Conservation (phyloP, 2,329 filamentous ascomycete genomes). For the Gaeumannomyces tritici region DNA sequence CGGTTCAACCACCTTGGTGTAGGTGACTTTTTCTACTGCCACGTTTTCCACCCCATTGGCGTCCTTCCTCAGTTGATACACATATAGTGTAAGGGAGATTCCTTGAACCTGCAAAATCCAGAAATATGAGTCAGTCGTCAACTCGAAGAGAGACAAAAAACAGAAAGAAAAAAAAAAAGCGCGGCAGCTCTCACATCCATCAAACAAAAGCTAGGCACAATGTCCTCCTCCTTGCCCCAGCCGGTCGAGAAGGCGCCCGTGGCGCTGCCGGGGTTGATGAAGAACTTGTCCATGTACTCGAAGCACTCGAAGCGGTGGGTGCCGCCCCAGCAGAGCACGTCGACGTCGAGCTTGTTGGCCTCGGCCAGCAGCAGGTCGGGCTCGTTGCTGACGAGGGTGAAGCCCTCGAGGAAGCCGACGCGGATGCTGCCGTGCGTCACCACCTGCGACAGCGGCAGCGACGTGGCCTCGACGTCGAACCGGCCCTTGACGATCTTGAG, state of each 20-base stretch:
- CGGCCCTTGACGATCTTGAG: conserved; percentile 61
- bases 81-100: conserved; percentile 89
- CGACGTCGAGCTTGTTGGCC: conserved; percentile 58
- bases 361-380: conserved; percentile 58
- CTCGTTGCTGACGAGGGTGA: conserved; percentile 57
- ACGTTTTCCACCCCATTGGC: conserved; percentile 70
- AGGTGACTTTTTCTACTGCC: conserved; percentile 78
- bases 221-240: conserved; percentile 56
- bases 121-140: conserved; percentile 12
- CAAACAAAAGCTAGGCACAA: conserved; percentile 84
- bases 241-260: conserved; percentile 53
- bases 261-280: conserved; percentile 59
- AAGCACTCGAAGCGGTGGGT: conserved; percentile 62
- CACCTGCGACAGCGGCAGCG: conserved; percentile 54
- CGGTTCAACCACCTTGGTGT: conserved; percentile 64
- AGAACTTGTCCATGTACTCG: conserved; percentile 68
- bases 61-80: conserved; percentile 77
- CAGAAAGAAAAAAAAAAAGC: conserved; percentile 16
- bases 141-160: neutral
- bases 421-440: conserved; percentile 57
- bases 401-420: conserved; percentile 59
- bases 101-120: conserved; percentile 69
- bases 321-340: conserved; percentile 60
- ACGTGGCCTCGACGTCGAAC: conserved; percentile 57
- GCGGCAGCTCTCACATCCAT: conserved; percentile 71